A percentile compares a stretch with the other conserved stretches of the same genome.
These are phyloP conservation scores for Cynanchum wilfordii DNA, from an alignment of 257 asterid genomes.

Conservation along the genomic window DNA sequence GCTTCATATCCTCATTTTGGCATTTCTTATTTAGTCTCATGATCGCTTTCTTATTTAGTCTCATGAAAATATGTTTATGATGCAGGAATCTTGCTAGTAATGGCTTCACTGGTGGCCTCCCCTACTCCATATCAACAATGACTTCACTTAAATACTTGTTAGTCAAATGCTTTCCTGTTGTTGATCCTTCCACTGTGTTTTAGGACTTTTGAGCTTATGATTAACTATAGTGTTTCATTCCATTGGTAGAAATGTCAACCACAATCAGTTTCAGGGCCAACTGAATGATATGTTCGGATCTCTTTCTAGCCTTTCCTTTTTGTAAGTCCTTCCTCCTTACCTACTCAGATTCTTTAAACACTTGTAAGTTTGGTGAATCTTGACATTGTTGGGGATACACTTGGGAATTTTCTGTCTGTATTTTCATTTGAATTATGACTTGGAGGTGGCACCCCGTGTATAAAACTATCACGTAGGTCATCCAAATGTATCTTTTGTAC, in stretches of 20 bases:
- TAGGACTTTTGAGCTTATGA: not conserved
- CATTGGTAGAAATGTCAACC: constrained; percentile 65
- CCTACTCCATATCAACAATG: constrained; percentile 71
- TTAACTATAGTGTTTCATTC: not conserved
- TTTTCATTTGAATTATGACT: not conserved
- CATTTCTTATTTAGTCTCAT: not conserved
- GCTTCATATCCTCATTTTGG: constrained; percentile 22
- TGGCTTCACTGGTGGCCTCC: constrained; percentile 62
- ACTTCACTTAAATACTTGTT: constrained; percentile 62
- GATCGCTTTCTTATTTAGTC: constrained; percentile 5
- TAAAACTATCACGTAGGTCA: not conserved
- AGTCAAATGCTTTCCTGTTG: constrained; percentile 29
- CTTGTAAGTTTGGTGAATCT: not conserved
- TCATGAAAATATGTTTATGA: constrained; percentile 12
- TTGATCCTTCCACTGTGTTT: not conserved
- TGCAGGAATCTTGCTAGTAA: constrained; percentile 75
- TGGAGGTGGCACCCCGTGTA: not conserved
- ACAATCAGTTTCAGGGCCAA: constrained; percentile 63
- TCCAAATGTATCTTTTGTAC: not conserved
- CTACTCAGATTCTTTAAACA: constrained; percentile 1
- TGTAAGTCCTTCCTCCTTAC: constrained; percentile 47
- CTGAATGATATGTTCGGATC: constrained; percentile 44
- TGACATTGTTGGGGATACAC: constrained; percentile 3
- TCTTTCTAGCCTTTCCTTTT: constrained; percentile 58
- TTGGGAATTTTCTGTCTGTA: not conserved